phyloP scores from a whole-genome alignment of 495 filamentous ascomycete genomes.

The Halenospora varia region DNA sequence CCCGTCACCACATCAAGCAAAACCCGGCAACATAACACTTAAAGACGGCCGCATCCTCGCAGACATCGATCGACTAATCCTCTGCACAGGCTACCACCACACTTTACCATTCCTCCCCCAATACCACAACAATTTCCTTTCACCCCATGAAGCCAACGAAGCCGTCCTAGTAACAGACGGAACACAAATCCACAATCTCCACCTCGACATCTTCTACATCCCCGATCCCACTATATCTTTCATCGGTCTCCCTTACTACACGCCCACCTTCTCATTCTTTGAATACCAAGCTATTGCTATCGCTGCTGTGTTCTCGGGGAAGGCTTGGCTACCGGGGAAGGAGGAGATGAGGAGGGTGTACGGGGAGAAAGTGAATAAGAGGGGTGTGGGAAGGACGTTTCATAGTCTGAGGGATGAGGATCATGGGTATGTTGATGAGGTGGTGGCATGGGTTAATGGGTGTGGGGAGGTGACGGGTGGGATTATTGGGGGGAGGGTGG shows the following conservation, averaged over 20 bases:
- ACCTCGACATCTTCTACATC: conserved; percentile 54
- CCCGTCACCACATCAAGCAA: conserved; percentile 28
- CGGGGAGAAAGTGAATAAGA: conserved; percentile 32
- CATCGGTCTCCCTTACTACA: conserved; percentile 27
- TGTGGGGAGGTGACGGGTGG: not conserved
- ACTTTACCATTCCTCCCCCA: conserved; percentile 50
- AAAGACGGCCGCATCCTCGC: conserved; percentile 43
- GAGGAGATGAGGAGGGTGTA: conserved; percentile 52
- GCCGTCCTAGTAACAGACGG: conserved; percentile 58
- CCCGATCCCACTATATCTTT: conserved; percentile 35
- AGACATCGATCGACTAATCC: conserved; percentile 49
- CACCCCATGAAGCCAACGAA: conserved; percentile 37
- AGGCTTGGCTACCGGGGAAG: conserved; percentile 42
- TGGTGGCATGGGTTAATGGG: conserved; percentile 52
- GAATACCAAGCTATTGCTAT: conserved; percentile 39
- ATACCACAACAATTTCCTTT: conserved; percentile 32
- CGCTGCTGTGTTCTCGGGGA: conserved; percentile 49
- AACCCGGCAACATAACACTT: conserved; percentile 36
- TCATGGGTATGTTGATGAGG: conserved; percentile 47
- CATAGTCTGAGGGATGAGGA: conserved; percentile 52
- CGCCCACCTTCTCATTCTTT: conserved; percentile 31
- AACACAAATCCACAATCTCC: conserved; percentile 60
- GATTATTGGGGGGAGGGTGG: not conserved
- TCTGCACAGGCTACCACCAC: conserved; percentile 54
- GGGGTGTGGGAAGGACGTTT: conserved; percentile 49